Conservation (phyloP, 2,329 filamentous ascomycete species). For the Aureobasidium mangrovei region DNA sequence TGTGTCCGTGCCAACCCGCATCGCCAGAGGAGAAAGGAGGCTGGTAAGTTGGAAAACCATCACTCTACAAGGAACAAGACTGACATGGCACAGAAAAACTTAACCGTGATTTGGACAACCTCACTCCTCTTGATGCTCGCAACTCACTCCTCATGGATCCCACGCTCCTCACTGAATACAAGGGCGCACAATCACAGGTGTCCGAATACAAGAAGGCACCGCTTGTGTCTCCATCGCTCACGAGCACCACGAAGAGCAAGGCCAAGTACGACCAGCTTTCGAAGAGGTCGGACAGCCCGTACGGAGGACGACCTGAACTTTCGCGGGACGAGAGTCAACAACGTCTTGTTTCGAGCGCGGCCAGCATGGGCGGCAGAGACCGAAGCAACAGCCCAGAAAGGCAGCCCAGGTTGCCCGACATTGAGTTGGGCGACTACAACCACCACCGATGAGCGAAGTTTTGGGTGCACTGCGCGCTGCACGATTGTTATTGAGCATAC, state of each 20-base stretch:
- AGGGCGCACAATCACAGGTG: slow-evolving; percentile 20
- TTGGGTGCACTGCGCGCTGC: neutral
- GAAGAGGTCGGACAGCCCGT: slow-evolving; percentile 8
- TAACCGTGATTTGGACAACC: slow-evolving; percentile 66
- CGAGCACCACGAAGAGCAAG: slow-evolving; percentile 18
- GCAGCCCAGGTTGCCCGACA: slow-evolving; percentile 23
- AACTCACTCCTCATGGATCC: slow-evolving; percentile 74
- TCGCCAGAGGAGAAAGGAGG: slow-evolving; percentile 76
- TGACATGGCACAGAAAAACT: slow-evolving; percentile 46
- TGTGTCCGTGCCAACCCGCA: slow-evolving; percentile 86
- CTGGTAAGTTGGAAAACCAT: slow-evolving; percentile 52
- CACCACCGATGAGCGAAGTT: slow-evolving; percentile 1
- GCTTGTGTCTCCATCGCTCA: slow-evolving; percentile 23
- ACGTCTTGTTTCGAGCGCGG: slow-evolving; percentile 24
- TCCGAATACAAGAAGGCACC: slow-evolving; percentile 24
- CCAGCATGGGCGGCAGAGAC: slow-evolving; percentile 25
- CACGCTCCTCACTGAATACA: slow-evolving; percentile 32
- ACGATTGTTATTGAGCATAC: slow-evolving; percentile 11
- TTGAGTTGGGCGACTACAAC: slow-evolving; percentile 6
- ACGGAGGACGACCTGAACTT: slow-evolving; percentile 15
- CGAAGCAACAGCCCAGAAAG: slow-evolving; percentile 19
- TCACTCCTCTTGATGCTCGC: slow-evolving; percentile 79
- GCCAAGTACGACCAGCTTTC: slow-evolving; percentile 25
- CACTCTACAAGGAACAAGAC: neutral
- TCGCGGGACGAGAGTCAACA: slow-evolving; percentile 23